Evolutionary conservation across 2,329 filamentous ascomycete species (phyloP).

Genomic region (Helminthosporium solani): DNA sequence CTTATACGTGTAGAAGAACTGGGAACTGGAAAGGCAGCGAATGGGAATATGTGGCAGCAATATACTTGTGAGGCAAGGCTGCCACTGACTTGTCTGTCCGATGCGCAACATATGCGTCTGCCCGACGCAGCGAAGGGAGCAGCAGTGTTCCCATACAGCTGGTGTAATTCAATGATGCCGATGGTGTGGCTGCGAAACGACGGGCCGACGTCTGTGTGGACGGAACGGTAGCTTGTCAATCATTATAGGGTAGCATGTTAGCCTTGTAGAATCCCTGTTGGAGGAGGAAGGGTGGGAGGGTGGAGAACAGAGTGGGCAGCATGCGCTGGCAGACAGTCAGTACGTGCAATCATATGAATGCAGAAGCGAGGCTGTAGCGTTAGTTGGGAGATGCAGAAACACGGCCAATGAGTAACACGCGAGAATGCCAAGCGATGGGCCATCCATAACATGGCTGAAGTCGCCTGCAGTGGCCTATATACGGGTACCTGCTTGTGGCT

Average conservation of each 20-base stretch:
- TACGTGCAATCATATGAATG: background rate
- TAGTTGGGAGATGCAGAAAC: background rate
- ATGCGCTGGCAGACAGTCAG: background rate
- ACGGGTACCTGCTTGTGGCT: constrained; percentile 19
- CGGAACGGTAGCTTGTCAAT: background rate
- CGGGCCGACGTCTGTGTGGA: background rate
- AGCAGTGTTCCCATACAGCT: background rate
- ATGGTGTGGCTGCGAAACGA: background rate
- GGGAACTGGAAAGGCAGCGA: background rate
- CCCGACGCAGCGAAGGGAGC: background rate
- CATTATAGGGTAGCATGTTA: too few species aligned
- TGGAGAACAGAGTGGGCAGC: background rate
- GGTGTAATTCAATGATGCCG: background rate
- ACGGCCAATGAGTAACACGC: background rate
- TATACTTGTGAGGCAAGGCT: background rate
- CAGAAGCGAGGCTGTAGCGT: background rate
- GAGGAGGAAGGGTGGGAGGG: background rate
- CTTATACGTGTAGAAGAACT: background rate
- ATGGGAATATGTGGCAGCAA: background rate
- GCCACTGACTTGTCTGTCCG: background rate
- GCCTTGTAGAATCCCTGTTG: background rate
- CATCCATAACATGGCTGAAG: constrained; percentile 15
- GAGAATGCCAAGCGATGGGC: background rate
- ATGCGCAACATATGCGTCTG: background rate
- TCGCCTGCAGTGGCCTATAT: background rate